These are phyloP conservation scores for Phytopythium boreale DNA, from an alignment of 352 stramenopile genomes.

Conservation along the genomic window DNA sequence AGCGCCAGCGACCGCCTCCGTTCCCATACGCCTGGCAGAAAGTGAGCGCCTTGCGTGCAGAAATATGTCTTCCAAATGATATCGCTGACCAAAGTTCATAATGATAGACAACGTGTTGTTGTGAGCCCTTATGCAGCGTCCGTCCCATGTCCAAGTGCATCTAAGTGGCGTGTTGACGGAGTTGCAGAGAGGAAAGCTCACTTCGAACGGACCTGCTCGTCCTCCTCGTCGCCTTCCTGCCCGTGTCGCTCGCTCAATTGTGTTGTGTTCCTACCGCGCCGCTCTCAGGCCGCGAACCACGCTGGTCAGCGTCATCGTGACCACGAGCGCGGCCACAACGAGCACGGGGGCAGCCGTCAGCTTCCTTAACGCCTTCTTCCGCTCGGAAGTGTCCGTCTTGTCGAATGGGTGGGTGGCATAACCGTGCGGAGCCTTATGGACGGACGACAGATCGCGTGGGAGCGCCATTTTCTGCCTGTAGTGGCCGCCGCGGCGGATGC, in stretches of 20 bases:
- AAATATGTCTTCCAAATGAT: not conserved
- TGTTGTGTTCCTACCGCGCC: not conserved
- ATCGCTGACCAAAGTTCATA: not conserved
- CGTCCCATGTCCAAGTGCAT: too few relatives aligned
- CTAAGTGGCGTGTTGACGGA: too few relatives aligned
- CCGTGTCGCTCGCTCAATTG: too few relatives aligned
- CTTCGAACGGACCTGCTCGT: too few relatives aligned
- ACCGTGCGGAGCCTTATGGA: not conserved
- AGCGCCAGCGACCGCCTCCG: conserved; percentile 1
- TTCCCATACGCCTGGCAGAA: not conserved
- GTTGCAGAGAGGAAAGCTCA: too few relatives aligned
- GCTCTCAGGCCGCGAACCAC: not conserved
- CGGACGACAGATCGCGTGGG: not conserved
- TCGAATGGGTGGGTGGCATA: not conserved
- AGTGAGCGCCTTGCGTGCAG: not conserved
- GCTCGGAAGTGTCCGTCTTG: not conserved
- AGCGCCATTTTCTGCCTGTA: conserved; percentile 14
- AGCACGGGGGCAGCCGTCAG: not conserved
- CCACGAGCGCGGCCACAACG: not conserved
- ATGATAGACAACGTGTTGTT: not conserved
- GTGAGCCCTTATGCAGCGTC: too few relatives aligned
- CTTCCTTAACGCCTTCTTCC: not conserved
- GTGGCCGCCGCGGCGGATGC: conserved; percentile 7
- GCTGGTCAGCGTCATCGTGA: not conserved
- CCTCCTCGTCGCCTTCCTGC: too few relatives aligned